These are phyloP conservation scores for Chenopodium quinoa DNA, from an alignment of 148 eudicot genomes.

Conservation along the genomic window DNA sequence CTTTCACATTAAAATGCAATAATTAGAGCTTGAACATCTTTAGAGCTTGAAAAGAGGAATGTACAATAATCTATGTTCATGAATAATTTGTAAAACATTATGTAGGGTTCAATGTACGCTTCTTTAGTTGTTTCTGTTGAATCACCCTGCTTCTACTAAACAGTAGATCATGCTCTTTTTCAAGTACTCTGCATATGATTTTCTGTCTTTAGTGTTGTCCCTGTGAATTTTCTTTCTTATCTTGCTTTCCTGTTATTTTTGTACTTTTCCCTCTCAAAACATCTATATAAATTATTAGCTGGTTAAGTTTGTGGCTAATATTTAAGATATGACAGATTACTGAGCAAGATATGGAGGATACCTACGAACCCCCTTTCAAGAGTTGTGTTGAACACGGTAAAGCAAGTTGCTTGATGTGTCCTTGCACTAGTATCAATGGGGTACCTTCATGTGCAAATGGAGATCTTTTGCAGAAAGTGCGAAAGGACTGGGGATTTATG, in stretches of 20 bases:
- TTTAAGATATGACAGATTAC: conserved; percentile 47
- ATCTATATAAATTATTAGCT: no score
- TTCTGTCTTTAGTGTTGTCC: not conserved
- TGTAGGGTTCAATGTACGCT: no score
- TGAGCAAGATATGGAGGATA: conserved; percentile 89
- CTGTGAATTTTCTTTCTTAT: not conserved
- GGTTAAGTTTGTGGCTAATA: not conserved
- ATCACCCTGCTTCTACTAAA: no score
- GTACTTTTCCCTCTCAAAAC: no score
- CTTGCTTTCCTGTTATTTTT: not conserved
- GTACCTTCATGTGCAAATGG: conserved; percentile 75
- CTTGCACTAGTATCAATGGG: conserved; percentile 88
- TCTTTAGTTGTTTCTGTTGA: no score
- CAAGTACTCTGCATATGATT: no score
- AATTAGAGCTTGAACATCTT: no score
- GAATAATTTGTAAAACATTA: no score
- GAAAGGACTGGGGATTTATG: conserved; percentile 77
- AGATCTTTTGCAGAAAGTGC: conserved; percentile 72
- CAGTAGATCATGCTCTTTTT: no score
- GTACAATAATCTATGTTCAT: no score
- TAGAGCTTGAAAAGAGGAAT: no score
- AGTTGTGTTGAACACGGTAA: conserved; percentile 80
- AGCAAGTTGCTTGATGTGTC: conserved; percentile 98
- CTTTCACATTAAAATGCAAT: no score
- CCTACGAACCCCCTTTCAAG: conserved; percentile 80